Evolutionary conservation across 768 basidiomycete genomes (phyloP), one percentile per base, ranked within the genome.

Genomic region (Mycena haematopus): DNA sequence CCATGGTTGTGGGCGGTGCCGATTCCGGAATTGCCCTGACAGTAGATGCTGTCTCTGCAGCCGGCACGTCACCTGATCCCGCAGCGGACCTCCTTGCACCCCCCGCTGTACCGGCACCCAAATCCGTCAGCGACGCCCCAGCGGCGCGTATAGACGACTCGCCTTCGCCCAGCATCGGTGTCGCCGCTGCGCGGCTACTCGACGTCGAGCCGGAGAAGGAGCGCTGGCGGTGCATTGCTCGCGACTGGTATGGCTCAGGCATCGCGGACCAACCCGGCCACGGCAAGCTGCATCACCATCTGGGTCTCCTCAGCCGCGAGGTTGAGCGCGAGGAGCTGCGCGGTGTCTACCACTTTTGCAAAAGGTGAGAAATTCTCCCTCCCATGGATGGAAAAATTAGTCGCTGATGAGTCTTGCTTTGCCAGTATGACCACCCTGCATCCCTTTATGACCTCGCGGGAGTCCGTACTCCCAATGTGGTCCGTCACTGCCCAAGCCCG

Each of bases 191-290:
- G 3, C 80, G 88, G 1, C 77, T 91, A 56, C 83, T 95, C 71
- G 91, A 95, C 60, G 84, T 98, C 69, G 93, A 95, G 67, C 90
- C 92, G 0, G 92, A 98, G 77, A 89, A 93, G 69, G 96, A 97
- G 70, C 84, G 90, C 5, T 99, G 97, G 97, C 78, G 95, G 38
- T 82, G 81, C 35, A 91, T 95, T 46, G 95, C 96, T 4, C 79
- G 89, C 66, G 93, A 95, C 29, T 99, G 97, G 97, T 99, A 96
- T 73, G 89, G 86, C 19, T 82, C 86, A 38, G 96, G 95, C 0
- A 79, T 99, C 35, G 85, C 87, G 8, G 93, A 93, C 68, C 92
- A 90, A 50, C 97, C 97, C 0, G 96, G 95, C n/a, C 88, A 89
- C 6, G 97, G 97, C 3, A 89, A 96, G 71, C 77, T 99, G 42